These are phyloP conservation scores for Biscutella laevigata DNA, from an alignment of 441 rosid genomes.

Conservation along the genomic window DNA sequence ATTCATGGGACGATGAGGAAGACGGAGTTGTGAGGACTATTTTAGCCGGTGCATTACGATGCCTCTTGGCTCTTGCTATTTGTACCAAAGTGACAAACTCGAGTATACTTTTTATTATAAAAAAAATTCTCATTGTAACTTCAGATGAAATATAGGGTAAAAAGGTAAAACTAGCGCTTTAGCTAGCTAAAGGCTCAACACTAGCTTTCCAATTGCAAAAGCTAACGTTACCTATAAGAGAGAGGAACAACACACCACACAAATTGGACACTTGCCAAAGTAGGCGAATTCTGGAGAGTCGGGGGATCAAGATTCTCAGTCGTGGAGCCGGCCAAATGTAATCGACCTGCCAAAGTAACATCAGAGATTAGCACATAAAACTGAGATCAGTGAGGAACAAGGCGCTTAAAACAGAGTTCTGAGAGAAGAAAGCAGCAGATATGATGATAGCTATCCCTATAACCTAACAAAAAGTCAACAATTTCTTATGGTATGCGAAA, in stretches of 20 bases:
- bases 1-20: too few relatives aligned
- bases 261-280: slow-evolving; percentile 8
- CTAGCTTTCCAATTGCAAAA: background rate
- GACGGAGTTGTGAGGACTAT: too few relatives aligned
- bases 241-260: slow-evolving; percentile 13
- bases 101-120: too few relatives aligned
- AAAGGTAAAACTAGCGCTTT: slow-evolving; percentile 11
- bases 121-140: slow-evolving; percentile 1
- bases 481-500: background rate
- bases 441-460: too few relatives aligned
- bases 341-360: background rate
- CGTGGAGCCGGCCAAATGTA: background rate
- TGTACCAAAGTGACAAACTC: too few relatives aligned
- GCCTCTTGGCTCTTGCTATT: too few relatives aligned
- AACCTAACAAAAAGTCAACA: too few relatives aligned
- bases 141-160: slow-evolving; percentile 8
- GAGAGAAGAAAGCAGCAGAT: background rate
- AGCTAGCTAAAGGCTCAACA: slow-evolving; percentile 3
- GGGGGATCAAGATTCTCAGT: background rate
- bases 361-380: background rate
- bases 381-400: background rate
- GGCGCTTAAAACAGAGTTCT: background rate
- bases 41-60: too few relatives aligned
- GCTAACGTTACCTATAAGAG: background rate
- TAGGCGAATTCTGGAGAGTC: background rate